Conservation (phyloP, 352 stramenopile species). For the Pythium angustatum region DNA sequence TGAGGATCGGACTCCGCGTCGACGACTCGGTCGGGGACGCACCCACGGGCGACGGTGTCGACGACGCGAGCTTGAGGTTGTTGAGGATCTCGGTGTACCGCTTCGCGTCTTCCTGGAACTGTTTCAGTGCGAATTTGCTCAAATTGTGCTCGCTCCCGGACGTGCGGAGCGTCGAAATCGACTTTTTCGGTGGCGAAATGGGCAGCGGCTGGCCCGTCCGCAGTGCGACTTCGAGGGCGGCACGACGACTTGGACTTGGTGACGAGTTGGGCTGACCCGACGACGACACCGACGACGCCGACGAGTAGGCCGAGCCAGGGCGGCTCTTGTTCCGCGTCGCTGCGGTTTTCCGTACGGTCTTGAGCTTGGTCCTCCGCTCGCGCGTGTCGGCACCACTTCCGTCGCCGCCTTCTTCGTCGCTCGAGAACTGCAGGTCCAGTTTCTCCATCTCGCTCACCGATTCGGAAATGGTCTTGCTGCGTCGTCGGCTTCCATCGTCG, state of each 20-base stretch:
- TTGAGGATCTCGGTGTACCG: slow-evolving; percentile 77
- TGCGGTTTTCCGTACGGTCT: slow-evolving; percentile 7
- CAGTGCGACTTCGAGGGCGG: slow-evolving; percentile 25
- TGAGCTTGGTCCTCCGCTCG: background rate
- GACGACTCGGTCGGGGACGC: slow-evolving; percentile 12
- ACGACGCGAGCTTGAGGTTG: slow-evolving; percentile 61
- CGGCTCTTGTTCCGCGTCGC: slow-evolving; percentile 23
- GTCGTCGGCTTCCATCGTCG: slow-evolving; percentile 22
- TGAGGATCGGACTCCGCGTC: slow-evolving; percentile 18
- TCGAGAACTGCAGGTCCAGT: slow-evolving; percentile 34
- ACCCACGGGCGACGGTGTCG: slow-evolving; percentile 4
- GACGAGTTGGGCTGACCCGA: background rate
- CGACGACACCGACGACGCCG: background rate
- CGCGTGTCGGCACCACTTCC: too few relatives aligned
- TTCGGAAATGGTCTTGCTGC: slow-evolving; percentile 43
- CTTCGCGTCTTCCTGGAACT: slow-evolving; percentile 71
- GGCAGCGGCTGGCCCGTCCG: slow-evolving; percentile 29
- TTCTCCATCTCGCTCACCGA: slow-evolving; percentile 40
- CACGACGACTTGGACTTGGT: slow-evolving; percentile 20
- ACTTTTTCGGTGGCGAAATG: slow-evolving; percentile 27
- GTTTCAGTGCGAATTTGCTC: slow-evolving; percentile 68
- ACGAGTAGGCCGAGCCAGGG: slow-evolving; percentile 20
- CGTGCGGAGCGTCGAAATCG: slow-evolving; percentile 4
- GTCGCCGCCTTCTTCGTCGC: slow-evolving; percentile 29
- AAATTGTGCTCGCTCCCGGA: slow-evolving; percentile 32